Evolutionary conservation across 345 rosid genomes (phyloP).

Genomic region (Hibiscus syriacus): DNA sequence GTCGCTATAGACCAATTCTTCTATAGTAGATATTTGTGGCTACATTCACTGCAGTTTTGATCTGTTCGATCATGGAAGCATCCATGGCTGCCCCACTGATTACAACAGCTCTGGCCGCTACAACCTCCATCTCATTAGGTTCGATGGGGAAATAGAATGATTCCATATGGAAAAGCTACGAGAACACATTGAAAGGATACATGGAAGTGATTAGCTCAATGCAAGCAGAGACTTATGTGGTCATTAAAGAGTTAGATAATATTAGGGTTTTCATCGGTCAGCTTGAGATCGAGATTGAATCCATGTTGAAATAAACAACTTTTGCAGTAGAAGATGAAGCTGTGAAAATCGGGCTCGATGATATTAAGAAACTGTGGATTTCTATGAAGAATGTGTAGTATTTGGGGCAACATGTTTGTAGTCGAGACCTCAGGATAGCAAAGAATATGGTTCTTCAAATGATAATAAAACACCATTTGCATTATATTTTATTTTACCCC

Average conservation of each 20-base stretch:
- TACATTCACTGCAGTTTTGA: constrained; percentile 64
- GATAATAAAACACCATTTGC: constrained; percentile 66
- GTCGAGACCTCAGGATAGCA: constrained; percentile 78
- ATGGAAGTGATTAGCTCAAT: constrained; percentile 60
- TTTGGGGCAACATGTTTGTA: constrained; percentile 54
- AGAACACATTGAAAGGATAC: constrained; percentile 61
- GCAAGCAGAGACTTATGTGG: constrained; percentile 70
- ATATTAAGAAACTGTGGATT: constrained; percentile 56
- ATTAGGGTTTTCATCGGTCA: constrained; percentile 51
- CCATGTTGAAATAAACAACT: constrained; percentile 44
- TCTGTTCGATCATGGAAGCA: constrained; percentile 89
- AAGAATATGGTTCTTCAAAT: constrained; percentile 90
- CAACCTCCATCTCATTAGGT: constrained; percentile 56
- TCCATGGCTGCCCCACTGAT: constrained; percentile 86
- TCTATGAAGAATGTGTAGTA: constrained; percentile 77
- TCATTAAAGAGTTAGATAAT: constrained; percentile 70
- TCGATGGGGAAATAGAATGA: constrained; percentile 92
- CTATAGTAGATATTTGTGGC: constrained; percentile 88
- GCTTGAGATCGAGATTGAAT: constrained; percentile 56
- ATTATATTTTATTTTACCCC: no score
- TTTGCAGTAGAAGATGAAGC: constrained; percentile 53
- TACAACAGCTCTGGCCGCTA: constrained; percentile 84
- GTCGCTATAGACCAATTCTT: no score
- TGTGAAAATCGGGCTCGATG: constrained; percentile 50
- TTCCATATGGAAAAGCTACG: constrained; percentile 72